Evolutionary conservation across 2,329 filamentous ascomycete species (phyloP).

Genomic region (Fusarium sp.): DNA sequence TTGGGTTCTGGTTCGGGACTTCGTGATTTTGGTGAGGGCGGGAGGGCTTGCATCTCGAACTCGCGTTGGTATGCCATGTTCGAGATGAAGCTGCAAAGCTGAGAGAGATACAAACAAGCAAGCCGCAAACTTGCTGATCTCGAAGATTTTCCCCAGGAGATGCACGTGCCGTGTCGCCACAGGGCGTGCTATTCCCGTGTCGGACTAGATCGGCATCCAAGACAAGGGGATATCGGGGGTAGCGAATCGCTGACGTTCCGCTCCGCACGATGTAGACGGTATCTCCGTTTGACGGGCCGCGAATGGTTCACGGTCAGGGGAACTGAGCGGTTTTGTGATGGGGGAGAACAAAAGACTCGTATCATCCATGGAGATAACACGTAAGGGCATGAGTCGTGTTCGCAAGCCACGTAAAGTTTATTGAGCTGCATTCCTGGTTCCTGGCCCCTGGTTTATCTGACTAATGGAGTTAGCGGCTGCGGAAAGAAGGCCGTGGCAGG

Average conservation of each 20-base stretch:
- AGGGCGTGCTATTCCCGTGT: background rate
- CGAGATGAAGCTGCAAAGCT: background rate
- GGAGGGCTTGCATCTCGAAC: conserved; percentile 26
- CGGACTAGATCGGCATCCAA: background rate
- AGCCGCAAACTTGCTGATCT: background rate
- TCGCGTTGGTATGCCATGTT: conserved; percentile 38
- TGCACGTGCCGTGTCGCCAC: conserved; percentile 17
- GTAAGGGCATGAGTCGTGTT: background rate
- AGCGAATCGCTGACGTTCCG: conserved; percentile 8
- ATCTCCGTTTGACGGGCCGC: background rate
- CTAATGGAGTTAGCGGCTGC: background rate
- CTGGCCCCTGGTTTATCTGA: background rate
- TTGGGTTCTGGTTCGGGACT: background rate
- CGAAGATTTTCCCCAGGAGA: conserved; percentile 6
- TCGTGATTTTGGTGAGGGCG: conserved; percentile 1
- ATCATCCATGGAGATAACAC: background rate
- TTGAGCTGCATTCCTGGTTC: background rate
- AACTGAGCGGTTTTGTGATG: background rate
- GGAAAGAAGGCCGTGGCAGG: background rate
- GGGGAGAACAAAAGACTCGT: background rate
- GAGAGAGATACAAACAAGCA: background rate
- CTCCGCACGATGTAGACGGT: background rate
- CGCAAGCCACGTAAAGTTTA: background rate
- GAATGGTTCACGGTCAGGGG: background rate
- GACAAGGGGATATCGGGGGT: background rate